Evolutionary conservation across 345 rosid genomes (phyloP).

Genomic region (Tarenaya hassleriana): DNA sequence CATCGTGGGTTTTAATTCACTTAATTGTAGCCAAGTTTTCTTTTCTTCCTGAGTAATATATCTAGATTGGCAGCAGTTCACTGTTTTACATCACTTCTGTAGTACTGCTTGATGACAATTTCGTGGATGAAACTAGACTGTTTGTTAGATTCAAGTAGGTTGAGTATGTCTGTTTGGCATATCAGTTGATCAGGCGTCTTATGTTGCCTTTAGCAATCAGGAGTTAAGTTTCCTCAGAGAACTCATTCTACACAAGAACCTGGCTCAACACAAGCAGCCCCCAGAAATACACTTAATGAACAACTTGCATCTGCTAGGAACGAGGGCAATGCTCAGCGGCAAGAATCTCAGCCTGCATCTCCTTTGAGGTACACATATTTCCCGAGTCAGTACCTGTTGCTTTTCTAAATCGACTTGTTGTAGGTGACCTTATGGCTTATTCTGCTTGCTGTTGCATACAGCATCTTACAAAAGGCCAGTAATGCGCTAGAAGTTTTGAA

Average conservation of each 20-base stretch:
- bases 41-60: too few relatives aligned
- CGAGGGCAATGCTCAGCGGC: conserved; percentile 37
- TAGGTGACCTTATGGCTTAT: conserved; percentile 15
- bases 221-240: conserved; percentile 79
- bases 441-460: conserved; percentile 27
- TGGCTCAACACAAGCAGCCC: conserved; percentile 36
- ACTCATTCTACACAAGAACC: conserved; percentile 31
- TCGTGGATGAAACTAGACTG: neutral
- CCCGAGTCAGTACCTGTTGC: neutral
- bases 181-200: neutral
- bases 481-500: conserved; percentile 77
- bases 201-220: conserved; percentile 51
- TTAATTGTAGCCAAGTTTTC: neutral
- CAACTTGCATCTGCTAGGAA: conserved; percentile 52
- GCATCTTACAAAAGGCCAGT: conserved; percentile 84
- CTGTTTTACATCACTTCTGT: too few relatives aligned
- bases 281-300: conserved; percentile 42
- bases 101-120: too few relatives aligned
- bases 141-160: neutral
- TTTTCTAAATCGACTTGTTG: neutral
- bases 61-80: too few relatives aligned
- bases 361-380: conserved; percentile 60
- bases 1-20: too few relatives aligned
- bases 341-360: conserved; percentile 44
- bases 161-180: neutral